Conservation (phyloP, 805 yeast species). For the Komagataella pastoris region DNA sequence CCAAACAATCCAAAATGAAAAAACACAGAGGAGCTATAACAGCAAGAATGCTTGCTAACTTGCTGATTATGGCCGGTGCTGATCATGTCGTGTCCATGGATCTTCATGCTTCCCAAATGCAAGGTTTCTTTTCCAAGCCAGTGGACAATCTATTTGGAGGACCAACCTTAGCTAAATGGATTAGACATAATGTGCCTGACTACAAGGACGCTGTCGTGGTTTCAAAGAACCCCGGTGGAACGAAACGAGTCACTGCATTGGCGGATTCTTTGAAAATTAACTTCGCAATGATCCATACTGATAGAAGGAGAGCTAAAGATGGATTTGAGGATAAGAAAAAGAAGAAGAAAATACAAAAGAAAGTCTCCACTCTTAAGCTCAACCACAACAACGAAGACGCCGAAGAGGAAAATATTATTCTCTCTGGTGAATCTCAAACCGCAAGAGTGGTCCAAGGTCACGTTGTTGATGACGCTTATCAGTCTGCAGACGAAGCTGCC, state of each 20-base stretch:
- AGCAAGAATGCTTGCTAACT: conserved; percentile 93
- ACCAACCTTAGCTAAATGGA: conserved; percentile 94
- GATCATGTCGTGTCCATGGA: conserved; percentile 98
- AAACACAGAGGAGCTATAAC: conserved; percentile 98
- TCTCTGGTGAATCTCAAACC: conserved; percentile 77
- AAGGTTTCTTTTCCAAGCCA: conserved; percentile 94
- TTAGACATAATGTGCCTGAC: conserved; percentile 76
- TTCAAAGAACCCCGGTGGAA: conserved; percentile 98
- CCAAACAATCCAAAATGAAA: conserved; percentile 96
- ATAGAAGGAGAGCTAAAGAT: conserved; percentile 82
- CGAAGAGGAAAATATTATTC: conserved; percentile 53
- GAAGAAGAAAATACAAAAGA: conserved; percentile 21
- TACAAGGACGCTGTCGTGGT: conserved; percentile 88
- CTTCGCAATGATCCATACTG: conserved; percentile 98
- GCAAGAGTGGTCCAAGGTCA: conserved; percentile 96
- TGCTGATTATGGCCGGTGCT: conserved; percentile 96
- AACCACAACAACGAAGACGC: conserved; percentile 31
- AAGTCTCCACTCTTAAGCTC: conserved; percentile 1
- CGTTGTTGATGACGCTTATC: conserved; percentile 68
- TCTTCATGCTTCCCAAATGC: conserved; percentile 95
- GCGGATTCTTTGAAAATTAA: conserved; percentile 95
- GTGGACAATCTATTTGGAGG: conserved; percentile 95
- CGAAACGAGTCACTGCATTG: conserved; percentile 92
- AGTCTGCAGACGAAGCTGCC: background rate
- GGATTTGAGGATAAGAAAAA: conserved; percentile 29